Evolutionary conservation across 139 green algal genomes (phyloP), one percentile per base, ranked within the genome.

Genomic region (Picochlorum costavermella): DNA sequence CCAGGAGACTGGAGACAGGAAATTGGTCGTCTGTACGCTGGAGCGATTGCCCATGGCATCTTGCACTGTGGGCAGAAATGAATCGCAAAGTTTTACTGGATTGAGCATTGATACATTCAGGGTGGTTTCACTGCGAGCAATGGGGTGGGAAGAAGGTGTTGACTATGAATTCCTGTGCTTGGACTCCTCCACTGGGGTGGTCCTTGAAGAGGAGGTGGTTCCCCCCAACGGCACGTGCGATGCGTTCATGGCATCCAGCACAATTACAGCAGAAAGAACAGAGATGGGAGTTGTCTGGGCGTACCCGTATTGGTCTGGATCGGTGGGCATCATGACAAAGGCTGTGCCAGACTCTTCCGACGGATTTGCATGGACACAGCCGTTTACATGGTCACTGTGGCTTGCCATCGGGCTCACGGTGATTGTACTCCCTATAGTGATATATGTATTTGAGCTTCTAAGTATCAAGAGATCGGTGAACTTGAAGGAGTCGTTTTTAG

Each of bases 21-120:
- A 40, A 11, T 40, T 40, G 33, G 33, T 40, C 33, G 43, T 64
- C 23, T 64, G 58, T 12, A 66, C 60, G 10, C 33, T 66, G 10
- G 31, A 66, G 13, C 33, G 60, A 26, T 8, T 8, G 36, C 60
- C 60, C 17, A 58, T 66, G 60, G 60, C 33, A 57, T 59, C 13
- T 57, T 66, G 60, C 36, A n/a, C 46, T n/a, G 20, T 40, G 10
- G 31, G 12, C 12, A 57, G 16, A 5, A 57, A 59, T 14, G 9
- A 45, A 44, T 13, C 46, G 12, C 8, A 43, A 5, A 23, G 14
- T 40, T 66, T 49, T 20, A 59, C 25, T 12, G 60, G 60, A 26
- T 16, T 58, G 3, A 59, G 26, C 57, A 37, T 66, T 66, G 31
- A 66, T 10, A 59, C 14, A 16, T 66, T 66, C n/a, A 56, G 60